Conservation (phyloP, 2,329 filamentous ascomycete genomes). For the Pezicula neosporulosa region DNA sequence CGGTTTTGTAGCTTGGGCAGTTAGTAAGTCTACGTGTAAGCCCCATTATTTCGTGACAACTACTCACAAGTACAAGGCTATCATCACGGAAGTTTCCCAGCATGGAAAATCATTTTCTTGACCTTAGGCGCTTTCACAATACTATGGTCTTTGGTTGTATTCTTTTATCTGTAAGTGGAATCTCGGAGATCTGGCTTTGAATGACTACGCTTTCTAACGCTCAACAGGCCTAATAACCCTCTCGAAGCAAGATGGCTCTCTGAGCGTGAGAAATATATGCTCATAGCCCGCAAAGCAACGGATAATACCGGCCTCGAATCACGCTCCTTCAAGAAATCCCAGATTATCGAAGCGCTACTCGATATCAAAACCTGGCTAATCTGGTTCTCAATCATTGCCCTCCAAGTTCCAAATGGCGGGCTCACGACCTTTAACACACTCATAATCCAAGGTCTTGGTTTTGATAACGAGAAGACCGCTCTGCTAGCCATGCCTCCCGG, state of each 20-base stretch:
- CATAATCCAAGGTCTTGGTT: constrained; percentile 33
- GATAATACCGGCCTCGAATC: constrained; percentile 10
- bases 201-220: neutral
- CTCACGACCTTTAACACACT: constrained; percentile 45
- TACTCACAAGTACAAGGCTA: constrained; percentile 5
- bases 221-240: constrained; percentile 38
- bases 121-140: constrained; percentile 19
- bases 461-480: constrained; percentile 36
- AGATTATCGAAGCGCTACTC: constrained; percentile 35
- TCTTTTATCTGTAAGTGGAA: constrained; percentile 12
- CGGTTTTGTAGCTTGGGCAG: constrained; percentile 20
- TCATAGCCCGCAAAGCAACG: constrained; percentile 39
- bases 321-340: constrained; percentile 8
- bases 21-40: constrained; percentile 5
- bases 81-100: constrained; percentile 14
- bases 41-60: neutral
- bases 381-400: constrained; percentile 30
- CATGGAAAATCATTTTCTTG: constrained; percentile 26
- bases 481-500: constrained; percentile 41
- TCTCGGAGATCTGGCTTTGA: neutral
- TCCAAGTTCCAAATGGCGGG: constrained; percentile 50
- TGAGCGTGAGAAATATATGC: constrained; percentile 35
- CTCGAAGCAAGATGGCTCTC: constrained; percentile 38
- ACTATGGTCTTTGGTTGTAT: constrained; percentile 19
- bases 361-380: constrained; percentile 33